A percentile compares a stretch with the other conserved stretches of the same genome.
phyloP scores from a whole-genome alignment of 345 rosid species.

The thale cress (Arabidopsis thaliana) region TAIR10.1 NC_003070.9:9643001-9643500 shows the following conservation, averaged over 20 bases:
- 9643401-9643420: conserved; percentile 86
- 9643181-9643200: conserved; percentile 34
- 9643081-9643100: conserved; percentile 42
- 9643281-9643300: conserved; percentile 38
- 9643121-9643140: conserved; percentile 35
- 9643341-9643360: conserved; percentile 24
- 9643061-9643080: conserved; percentile 44
- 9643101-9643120: conserved; percentile 36
- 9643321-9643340: conserved; percentile 10
- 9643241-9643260: conserved; percentile 41
- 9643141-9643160: conserved; percentile 38
- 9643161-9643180: conserved; percentile 32
- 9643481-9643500: conserved; percentile 58
- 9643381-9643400: conserved; percentile 66
- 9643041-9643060: conserved; percentile 41
- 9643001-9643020: conserved; percentile 34
- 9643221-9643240: conserved; percentile 41
- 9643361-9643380: conserved; percentile 52
- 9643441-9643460: conserved; percentile 61
- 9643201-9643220: conserved; percentile 16
- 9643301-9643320: not conserved
- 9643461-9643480: conserved; percentile 54
- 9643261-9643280: conserved; percentile 36
- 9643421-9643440: conserved; percentile 83
- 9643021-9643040: conserved; percentile 39